phyloP scores from a whole-genome alignment of 2,329 filamentous ascomycete species.

The Apiospora rasikravindrae region DNA sequence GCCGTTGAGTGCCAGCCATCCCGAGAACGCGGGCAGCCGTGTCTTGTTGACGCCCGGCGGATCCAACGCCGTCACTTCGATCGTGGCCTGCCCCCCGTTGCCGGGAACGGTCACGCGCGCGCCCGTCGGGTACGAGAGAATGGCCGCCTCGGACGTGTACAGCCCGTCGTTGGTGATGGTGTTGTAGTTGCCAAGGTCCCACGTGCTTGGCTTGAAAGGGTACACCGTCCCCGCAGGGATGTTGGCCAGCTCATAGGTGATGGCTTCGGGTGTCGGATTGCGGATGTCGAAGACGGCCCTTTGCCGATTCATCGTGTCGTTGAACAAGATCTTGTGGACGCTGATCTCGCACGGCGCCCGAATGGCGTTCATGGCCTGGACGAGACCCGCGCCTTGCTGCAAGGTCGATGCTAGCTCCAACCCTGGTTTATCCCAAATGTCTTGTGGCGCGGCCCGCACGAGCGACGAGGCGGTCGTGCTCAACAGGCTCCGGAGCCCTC shows the following conservation, averaged over 20 bases:
- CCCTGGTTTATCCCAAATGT: neutral
- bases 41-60: slow-evolving; percentile 38
- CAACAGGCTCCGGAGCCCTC: slow-evolving; percentile 32
- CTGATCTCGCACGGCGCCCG: slow-evolving; percentile 43
- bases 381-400: slow-evolving; percentile 49
- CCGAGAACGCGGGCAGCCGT: slow-evolving; percentile 49
- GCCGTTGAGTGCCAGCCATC: slow-evolving; percentile 48
- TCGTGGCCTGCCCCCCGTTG: slow-evolving; percentile 14
- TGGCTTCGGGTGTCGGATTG: slow-evolving; percentile 43
- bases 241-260: slow-evolving; percentile 45
- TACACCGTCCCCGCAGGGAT: slow-evolving; percentile 45
- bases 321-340: slow-evolving; percentile 47
- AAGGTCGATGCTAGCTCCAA: slow-evolving; percentile 38
- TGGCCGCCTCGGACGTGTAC: slow-evolving; percentile 19
- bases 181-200: slow-evolving; percentile 24
- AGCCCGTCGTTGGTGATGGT: slow-evolving; percentile 24
- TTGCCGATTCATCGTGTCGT: slow-evolving; percentile 48
- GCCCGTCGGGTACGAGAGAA: slow-evolving; percentile 23
- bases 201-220: slow-evolving; percentile 31
- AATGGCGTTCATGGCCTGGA: slow-evolving; percentile 48
- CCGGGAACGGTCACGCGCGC: slow-evolving; percentile 29
- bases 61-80: slow-evolving; percentile 31
- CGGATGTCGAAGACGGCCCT: slow-evolving; percentile 42
- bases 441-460: neutral
- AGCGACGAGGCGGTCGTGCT: slow-evolving; percentile 35